Percentiles rank a stretch among this genome's conserved stretches.
Evolutionary conservation across 2,329 filamentous ascomycete genomes (phyloP).

Genomic region (Aspergillus chevalieri): DNA sequence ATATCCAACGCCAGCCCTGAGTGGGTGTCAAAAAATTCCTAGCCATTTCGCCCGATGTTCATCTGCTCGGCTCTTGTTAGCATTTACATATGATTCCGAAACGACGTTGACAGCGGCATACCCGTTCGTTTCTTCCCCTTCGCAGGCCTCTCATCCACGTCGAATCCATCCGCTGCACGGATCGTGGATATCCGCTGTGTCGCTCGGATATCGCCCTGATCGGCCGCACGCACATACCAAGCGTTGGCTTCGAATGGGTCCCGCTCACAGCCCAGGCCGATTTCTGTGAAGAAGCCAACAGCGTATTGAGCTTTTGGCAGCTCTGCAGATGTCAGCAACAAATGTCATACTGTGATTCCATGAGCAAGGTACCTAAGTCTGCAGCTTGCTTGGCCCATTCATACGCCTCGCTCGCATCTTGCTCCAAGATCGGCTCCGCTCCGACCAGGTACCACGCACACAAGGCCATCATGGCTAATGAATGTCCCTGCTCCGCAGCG

Average conservation of each 20-base stretch:
- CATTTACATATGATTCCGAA: not conserved
- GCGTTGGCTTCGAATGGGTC: constrained; percentile 96
- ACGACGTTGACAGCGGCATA: not conserved
- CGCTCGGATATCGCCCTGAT: constrained; percentile 83
- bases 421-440: constrained; percentile 83
- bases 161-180: constrained; percentile 53
- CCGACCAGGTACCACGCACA: constrained; percentile 99
- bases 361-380: constrained; percentile 62
- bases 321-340: constrained; percentile 20
- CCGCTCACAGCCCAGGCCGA: constrained; percentile 91
- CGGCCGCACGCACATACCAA: constrained; percentile 95
- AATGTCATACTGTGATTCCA: too few species aligned
- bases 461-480: constrained; percentile 92
- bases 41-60: not conserved
- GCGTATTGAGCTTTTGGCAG: constrained; percentile 76
- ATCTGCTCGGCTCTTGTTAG: not conserved
- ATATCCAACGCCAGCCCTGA: too few species aligned
- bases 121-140: constrained; percentile 8
- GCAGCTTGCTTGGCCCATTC: constrained; percentile 90
- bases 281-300: constrained; percentile 94
- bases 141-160: constrained; percentile 49
- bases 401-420: constrained; percentile 92
- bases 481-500: constrained; percentile 76
- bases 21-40: not conserved
- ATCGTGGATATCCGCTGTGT: constrained; percentile 83